Conservation (phyloP, 1,284 basidiomycete species). For the Pseudozyma sp. region DNA sequence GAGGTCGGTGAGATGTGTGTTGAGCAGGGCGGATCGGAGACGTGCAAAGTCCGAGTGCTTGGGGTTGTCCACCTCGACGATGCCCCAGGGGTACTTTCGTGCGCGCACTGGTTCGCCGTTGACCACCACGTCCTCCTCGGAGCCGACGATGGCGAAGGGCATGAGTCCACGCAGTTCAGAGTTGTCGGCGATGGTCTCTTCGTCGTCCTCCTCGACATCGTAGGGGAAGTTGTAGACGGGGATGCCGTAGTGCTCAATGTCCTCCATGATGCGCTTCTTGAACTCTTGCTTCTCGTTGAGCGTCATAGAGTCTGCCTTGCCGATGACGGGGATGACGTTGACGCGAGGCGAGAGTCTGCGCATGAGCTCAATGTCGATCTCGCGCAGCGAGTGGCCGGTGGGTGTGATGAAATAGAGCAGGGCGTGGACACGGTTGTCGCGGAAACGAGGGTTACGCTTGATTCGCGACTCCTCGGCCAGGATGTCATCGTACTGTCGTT, state of each 20-base stretch:
- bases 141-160: slow-evolving; percentile 97
- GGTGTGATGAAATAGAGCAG: slow-evolving; percentile 98
- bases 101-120: slow-evolving; percentile 91
- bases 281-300: slow-evolving; percentile 76
- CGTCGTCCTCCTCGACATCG: slow-evolving; percentile 97
- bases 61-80: slow-evolving; percentile 98
- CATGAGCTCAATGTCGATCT: slow-evolving; percentile 89
- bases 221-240: slow-evolving; percentile 99
- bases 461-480: slow-evolving; percentile 98
- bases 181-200: slow-evolving; percentile 98
- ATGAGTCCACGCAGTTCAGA: slow-evolving; percentile 67
- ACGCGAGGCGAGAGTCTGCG: slow-evolving; percentile 72
- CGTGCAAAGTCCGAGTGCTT: slow-evolving; percentile 97
- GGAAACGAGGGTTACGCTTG: slow-evolving; percentile 99
- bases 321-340: slow-evolving; percentile 98
- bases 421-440: slow-evolving; percentile 89
- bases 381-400: slow-evolving; percentile 86
- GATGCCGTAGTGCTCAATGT: slow-evolving; percentile 98
- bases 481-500: slow-evolving; percentile 99
- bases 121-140: slow-evolving; percentile 94
- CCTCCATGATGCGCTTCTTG: slow-evolving; percentile 98
- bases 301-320: slow-evolving; percentile 95
- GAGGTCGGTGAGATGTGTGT: slow-evolving; percentile 92
- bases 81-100: slow-evolving; percentile 95
- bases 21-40: slow-evolving; percentile 88